These are phyloP conservation scores for Geum urbanum DNA, from an alignment of 306 rosid species.

Conservation along the genomic window DNA sequence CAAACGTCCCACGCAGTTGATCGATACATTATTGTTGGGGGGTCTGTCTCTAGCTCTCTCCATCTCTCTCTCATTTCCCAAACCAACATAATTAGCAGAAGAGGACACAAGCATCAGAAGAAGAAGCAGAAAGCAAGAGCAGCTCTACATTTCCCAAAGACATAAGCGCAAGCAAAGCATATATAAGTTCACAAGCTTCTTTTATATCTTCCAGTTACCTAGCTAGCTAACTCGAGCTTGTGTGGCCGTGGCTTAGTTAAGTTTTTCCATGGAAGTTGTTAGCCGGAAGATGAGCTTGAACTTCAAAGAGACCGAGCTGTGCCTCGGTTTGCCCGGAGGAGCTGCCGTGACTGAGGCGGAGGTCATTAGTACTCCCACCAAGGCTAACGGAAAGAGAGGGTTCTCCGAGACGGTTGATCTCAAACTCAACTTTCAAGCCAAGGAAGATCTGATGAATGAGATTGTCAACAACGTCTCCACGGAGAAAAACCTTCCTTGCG, in stretches of 20 bases:
- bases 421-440: constrained; percentile 63
- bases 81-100: constrained; percentile 45
- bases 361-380: constrained; percentile 35
- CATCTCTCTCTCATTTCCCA: constrained; percentile 34
- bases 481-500: constrained; percentile 48
- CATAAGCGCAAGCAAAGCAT: background rate
- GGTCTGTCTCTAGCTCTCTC: constrained; percentile 27
- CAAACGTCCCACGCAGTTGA: constrained; percentile 40
- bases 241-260: constrained; percentile 3
- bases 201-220: background rate
- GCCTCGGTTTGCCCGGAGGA: constrained; percentile 83
- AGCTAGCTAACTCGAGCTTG: background rate
- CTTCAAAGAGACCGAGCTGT: constrained; percentile 85
- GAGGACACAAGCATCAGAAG: constrained; percentile 3
- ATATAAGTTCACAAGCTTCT: background rate
- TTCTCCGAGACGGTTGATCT: constrained; percentile 91
- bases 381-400: constrained; percentile 72
- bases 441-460: constrained; percentile 59
- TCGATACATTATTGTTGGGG: constrained; percentile 62
- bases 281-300: constrained; percentile 49
- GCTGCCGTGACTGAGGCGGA: constrained; percentile 36
- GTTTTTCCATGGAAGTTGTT: constrained; percentile 21
- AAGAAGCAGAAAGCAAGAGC: constrained; percentile 23
- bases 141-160: constrained; percentile 12
- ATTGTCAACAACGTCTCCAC: constrained; percentile 38